Percentiles rank a stretch among this genome's conserved stretches.
Conservation (phyloP, 345 rosid genomes). For the Rubroshorea leprosula region DNA sequence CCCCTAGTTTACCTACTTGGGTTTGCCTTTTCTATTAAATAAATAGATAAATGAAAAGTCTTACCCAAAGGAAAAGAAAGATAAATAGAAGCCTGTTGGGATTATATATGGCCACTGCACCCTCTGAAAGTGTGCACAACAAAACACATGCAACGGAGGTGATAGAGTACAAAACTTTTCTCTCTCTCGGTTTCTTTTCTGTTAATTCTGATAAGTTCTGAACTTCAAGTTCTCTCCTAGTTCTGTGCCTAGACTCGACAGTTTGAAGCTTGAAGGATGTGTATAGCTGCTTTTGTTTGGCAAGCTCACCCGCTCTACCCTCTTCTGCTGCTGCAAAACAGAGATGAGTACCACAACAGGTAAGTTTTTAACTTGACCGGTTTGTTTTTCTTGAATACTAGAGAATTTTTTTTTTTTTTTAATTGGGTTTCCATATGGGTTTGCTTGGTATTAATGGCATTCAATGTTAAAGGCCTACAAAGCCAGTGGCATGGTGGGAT, state of each 20-base stretch:
- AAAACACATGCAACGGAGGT: no score
- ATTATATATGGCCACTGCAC: no score
- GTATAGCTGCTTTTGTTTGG: constrained; percentile 60
- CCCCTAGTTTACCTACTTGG: no score
- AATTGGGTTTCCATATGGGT: background rate
- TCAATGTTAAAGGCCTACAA: constrained; percentile 41
- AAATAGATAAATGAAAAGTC: no score
- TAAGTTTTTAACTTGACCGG: constrained; percentile 8
- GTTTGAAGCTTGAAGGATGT: constrained; percentile 28
- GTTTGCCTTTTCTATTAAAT: no score
- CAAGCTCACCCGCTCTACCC: constrained; percentile 57
- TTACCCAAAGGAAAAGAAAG: no score
- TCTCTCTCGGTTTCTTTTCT: no score
- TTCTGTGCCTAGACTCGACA: background rate
- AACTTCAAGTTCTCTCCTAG: background rate
- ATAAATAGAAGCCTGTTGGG: no score
- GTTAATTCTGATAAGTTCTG: no score
- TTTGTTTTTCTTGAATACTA: background rate
- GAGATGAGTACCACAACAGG: constrained; percentile 72
- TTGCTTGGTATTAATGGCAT: background rate
- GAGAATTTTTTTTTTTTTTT: background rate
- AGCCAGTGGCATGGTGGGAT: constrained; percentile 59
- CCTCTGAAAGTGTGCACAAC: no score
- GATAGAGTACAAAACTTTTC: no score
- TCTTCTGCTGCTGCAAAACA: constrained; percentile 52